These are phyloP conservation scores for Verticillium dahliae DNA, from an alignment of 2,329 filamentous ascomycete species.

Conservation along the genomic window DNA sequence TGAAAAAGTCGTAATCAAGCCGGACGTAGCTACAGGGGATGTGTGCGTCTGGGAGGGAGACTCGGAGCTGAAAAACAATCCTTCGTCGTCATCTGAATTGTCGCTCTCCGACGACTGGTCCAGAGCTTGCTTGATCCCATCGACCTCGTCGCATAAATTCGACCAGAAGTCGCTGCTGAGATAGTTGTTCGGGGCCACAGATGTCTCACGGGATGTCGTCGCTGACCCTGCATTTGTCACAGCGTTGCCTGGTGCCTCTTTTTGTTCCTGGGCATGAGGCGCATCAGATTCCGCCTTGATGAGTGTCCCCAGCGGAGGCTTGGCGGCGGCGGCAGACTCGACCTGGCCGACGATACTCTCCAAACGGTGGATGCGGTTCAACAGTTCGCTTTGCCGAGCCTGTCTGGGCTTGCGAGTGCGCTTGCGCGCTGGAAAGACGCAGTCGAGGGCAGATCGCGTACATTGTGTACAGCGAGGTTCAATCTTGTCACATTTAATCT, in stretches of 20 bases:
- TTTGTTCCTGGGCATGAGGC: not conserved
- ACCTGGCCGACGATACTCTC: conserved; percentile 39
- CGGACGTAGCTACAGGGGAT: conserved; percentile 17
- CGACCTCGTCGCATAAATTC: conserved; percentile 35
- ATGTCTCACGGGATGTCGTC: not conserved
- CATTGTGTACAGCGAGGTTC: conserved; percentile 37
- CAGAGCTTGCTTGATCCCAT: conserved; percentile 34
- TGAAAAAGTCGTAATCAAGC: conserved; percentile 8
- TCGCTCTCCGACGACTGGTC: conserved; percentile 34
- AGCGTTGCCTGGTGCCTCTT: not conserved
- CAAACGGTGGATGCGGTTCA: conserved; percentile 35
- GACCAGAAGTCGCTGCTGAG: conserved; percentile 37
- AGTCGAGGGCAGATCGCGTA: conserved; percentile 34
- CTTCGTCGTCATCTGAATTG: conserved; percentile 22
- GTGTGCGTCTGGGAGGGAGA: conserved; percentile 14
- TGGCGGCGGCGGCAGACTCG: conserved; percentile 17
- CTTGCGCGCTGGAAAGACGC: conserved; percentile 37
- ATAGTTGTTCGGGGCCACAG: conserved; percentile 20
- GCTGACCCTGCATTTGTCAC: not conserved
- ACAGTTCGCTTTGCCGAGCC: conserved; percentile 34
- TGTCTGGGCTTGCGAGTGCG: conserved; percentile 32
- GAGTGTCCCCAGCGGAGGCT: not conserved
- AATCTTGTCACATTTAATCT: conserved; percentile 53
- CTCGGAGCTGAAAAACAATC: conserved; percentile 18
- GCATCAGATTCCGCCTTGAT: not conserved